Evolutionary conservation across 495 filamentous ascomycete genomes (phyloP), one percentile per base, ranked within the genome.

Genomic region (Aspergillus diversus): DNA sequence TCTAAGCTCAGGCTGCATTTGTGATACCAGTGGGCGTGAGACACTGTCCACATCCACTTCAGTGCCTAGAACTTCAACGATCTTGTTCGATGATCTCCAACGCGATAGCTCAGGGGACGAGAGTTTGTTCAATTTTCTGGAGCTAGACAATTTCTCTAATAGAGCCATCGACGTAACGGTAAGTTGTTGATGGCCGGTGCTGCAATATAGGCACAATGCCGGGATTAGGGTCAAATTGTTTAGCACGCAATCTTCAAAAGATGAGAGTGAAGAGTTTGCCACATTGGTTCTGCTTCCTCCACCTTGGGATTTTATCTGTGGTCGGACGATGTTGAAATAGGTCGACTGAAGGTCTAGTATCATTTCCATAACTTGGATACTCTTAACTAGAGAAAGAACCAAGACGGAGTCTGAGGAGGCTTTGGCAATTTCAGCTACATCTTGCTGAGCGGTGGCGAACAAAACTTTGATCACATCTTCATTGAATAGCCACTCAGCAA

Each of bases 401-500:
- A 93, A 75, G 5, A 92, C 89, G 6, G 92, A 96, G 55, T 91
- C 87, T 7, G 86, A 80, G 7, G 85, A 74, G 11, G 90, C 83
- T 52, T 81, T 84, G 52, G 86, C 80, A 48, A 98, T 80, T 55
- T 89, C 86, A 9, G 77, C 73, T 17, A 89, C 71, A 67, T 95
- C 84, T 69, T 93, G 86, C 57, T 91, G 86, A 42, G 92, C 86
- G 12, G 87, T 86, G 55, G 86, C 81, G 70, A 97, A 92, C 13
- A 99, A 74, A 21, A 87, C 86, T 63, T 83, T 83, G 58, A 97
- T 83, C 31, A 97, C 92, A 64, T 91, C 92, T 65, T 95, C 91
- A 67, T 96, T 97, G 71, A 96, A 97, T 73, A 98, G 83, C 91
- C 96, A 98, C 72, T 98, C 96, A 87, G 97, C 95, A 27, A 93